Conservation (phyloP, 179 eudicot species). For the Beta corolliflora region DNA sequence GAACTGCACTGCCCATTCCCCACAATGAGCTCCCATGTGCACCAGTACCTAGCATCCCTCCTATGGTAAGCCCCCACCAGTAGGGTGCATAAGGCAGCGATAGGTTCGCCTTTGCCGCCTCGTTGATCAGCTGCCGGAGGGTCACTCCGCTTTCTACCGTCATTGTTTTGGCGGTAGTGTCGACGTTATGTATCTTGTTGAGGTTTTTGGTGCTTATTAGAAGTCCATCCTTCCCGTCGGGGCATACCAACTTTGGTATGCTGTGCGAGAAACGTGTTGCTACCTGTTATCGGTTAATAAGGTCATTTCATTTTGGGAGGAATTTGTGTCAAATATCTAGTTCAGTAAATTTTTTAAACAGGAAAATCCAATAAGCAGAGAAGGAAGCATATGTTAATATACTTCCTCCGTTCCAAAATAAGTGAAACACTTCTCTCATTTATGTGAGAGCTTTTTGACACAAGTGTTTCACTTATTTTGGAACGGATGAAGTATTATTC, state of each 20-base stretch:
- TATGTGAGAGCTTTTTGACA: too few relatives aligned
- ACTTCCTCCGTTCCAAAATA: too few relatives aligned
- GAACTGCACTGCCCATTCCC: constrained; percentile 76
- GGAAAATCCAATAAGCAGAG: too few relatives aligned
- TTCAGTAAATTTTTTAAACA: too few relatives aligned
- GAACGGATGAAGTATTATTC: too few relatives aligned
- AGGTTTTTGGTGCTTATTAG: constrained; percentile 67
- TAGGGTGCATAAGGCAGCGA: constrained; percentile 72
- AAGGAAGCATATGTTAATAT: too few relatives aligned
- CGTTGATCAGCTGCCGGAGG: constrained; percentile 50
- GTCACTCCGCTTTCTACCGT: constrained; percentile 66
- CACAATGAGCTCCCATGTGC: constrained; percentile 83
- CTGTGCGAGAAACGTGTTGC: constrained; percentile 64
- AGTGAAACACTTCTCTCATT: too few relatives aligned
- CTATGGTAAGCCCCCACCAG: constrained; percentile 79
- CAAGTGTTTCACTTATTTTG: too few relatives aligned
- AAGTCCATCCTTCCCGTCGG: constrained; percentile 57
- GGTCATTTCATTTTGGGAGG: too few relatives aligned
- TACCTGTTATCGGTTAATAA: constrained; percentile 29
- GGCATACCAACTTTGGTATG: constrained; percentile 68
- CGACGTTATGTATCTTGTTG: constrained; percentile 34
- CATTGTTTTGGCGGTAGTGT: constrained; percentile 32
- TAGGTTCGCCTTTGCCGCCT: constrained; percentile 54
- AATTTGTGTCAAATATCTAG: too few relatives aligned
- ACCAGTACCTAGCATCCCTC: constrained; percentile 74